Evolutionary conservation across 345 rosid genomes (phyloP), one percentile per base, ranked within the genome.

Genomic region (Orychophragmus violaceus): DNA sequence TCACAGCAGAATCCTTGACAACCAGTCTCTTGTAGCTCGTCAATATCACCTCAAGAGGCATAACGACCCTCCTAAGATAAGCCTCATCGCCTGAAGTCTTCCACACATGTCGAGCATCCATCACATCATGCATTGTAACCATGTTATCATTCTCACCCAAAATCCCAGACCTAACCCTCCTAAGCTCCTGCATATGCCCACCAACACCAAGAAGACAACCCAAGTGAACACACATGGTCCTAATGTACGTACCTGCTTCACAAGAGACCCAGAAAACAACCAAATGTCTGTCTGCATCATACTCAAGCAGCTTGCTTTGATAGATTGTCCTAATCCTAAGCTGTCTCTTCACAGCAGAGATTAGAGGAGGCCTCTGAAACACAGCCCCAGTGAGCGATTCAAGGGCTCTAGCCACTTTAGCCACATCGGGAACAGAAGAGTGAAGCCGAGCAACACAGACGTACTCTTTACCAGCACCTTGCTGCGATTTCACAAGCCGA

Each of bases 101-200:
- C 24, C 53, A 48, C 6, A 48, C 29, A 22, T 22, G 5, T 5
- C 87, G 98, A n/a, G 91, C 97, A 79, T 93, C 98, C 96, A 93
- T 83, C 19, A 90, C 86, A 85, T 90, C 98, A 46, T 93, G 97
- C 98, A 93, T 90, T 0, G 96, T 86, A 59, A 93, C 97, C 98
- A 93, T 93, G 64, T 93, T 93, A 85, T 93, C 91, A 53, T 71
- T 87, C 82, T 93, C 98, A 0, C 98, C 98, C 30, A 65, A 67
- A 57, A 93, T 93, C 33, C 98, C 98, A 28, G 98, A 93, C 78
- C 98, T 75, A 36, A 90, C 98, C 59, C 98, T 86, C 72, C 98
- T 82, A 63, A 93, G 76, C 66, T 93, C 97, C 79, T 90, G 97
- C 97, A 93, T 93, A 84, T 87, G 97, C 29, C 80, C 96, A 17